Evolutionary conservation across 2,329 filamentous ascomycete species (phyloP).

Genomic region (Fusarium pseudonygamai): DNA sequence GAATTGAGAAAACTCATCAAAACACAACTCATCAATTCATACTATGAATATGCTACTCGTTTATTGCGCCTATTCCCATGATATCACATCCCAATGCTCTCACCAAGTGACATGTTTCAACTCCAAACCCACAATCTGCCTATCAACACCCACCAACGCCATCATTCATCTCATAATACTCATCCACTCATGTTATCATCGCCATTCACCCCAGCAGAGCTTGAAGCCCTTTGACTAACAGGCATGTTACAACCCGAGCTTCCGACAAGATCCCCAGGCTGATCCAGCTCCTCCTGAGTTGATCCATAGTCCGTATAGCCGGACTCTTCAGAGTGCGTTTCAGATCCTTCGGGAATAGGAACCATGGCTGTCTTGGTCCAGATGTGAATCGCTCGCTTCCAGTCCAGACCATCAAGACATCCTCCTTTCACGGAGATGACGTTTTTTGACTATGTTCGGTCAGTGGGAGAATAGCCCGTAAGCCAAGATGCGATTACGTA

Average conservation of each 20-base stretch:
- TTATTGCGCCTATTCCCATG: slow-evolving; percentile 20
- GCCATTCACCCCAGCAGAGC: slow-evolving; percentile 16
- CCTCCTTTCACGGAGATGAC: slow-evolving; percentile 74
- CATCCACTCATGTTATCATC: not conserved
- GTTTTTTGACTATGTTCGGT: slow-evolving; percentile 58
- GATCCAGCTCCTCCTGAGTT: slow-evolving; percentile 58
- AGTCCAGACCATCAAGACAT: slow-evolving; percentile 70
- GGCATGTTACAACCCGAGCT: slow-evolving; percentile 44
- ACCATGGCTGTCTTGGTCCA: slow-evolving; percentile 75
- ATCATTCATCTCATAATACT: not conserved
- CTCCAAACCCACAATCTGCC: slow-evolving; percentile 9
- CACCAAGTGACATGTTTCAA: slow-evolving; percentile 13
- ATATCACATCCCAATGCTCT: not conserved
- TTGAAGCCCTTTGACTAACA: not conserved
- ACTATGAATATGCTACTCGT: not conserved
- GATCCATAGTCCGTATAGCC: slow-evolving; percentile 54
- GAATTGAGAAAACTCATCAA: not conserved
- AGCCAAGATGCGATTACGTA: slow-evolving; percentile 45
- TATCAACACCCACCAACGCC: not conserved
- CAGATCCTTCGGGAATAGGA: slow-evolving; percentile 71
- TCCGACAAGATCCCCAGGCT: slow-evolving; percentile 53
- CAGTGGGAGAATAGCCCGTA: slow-evolving; percentile 1
- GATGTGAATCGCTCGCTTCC: slow-evolving; percentile 70
- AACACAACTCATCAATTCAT: not conserved
- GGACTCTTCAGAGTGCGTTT: slow-evolving; percentile 65